These are phyloP conservation scores for Aspergillus ochraceus DNA, from an alignment of 2,329 filamentous ascomycete species.

Conservation along the genomic window DNA sequence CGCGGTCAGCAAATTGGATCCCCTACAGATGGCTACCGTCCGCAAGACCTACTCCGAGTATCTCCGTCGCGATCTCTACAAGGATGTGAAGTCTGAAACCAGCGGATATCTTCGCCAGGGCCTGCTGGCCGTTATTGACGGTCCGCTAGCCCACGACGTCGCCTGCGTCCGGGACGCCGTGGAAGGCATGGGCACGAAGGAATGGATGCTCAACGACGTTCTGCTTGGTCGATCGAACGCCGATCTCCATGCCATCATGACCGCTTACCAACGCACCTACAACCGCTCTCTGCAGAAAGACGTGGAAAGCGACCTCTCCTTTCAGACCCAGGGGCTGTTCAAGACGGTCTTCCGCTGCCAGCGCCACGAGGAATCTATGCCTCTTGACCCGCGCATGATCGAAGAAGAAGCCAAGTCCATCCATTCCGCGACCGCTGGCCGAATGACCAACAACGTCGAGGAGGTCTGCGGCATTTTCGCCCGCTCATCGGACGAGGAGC, in stretches of 20 bases:
- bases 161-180: conserved; percentile 70
- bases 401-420: conserved; percentile 75
- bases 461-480: conserved; percentile 75
- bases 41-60: conserved; percentile 65
- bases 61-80: conserved; percentile 67
- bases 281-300: conserved; percentile 66
- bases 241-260: conserved; percentile 83
- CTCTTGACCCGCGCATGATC: conserved; percentile 70
- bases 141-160: conserved; percentile 76
- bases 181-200: conserved; percentile 80
- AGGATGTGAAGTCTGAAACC: conserved; percentile 77
- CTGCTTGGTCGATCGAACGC: conserved; percentile 81
- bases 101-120: conserved; percentile 72
- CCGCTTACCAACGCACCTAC: conserved; percentile 69
- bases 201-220: conserved; percentile 80
- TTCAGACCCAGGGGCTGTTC: conserved; percentile 85
- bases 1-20: conserved; percentile 70
- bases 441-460: conserved; percentile 49
- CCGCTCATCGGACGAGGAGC: conserved; percentile 74
- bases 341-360: conserved; percentile 73
- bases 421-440: conserved; percentile 72
- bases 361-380: conserved; percentile 74
- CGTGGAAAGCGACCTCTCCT: conserved; percentile 75
- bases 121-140: conserved; percentile 72
- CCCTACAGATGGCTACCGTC: conserved; percentile 71